phyloP scores from a whole-genome alignment of 345 rosid genomes.

The Hypericum perforatum region DNA sequence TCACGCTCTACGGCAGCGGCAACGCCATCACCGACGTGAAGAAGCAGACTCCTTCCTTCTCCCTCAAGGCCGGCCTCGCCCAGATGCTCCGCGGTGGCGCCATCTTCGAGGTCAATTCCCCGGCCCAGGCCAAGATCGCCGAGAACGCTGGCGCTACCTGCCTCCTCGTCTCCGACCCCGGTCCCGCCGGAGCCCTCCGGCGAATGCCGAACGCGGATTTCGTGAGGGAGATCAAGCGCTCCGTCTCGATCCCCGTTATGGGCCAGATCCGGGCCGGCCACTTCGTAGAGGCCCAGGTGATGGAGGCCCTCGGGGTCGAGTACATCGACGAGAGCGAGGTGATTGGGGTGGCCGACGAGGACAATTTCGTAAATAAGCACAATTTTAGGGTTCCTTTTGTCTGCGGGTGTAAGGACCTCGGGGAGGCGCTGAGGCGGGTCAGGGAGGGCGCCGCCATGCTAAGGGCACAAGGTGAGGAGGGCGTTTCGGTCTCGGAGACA shows the following conservation, averaged over 20 bases:
- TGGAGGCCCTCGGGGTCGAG: constrained; percentile 27
- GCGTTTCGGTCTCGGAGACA: constrained; percentile 21
- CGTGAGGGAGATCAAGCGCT: constrained; percentile 19
- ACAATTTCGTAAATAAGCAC: constrained; percentile 39
- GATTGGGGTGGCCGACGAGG: constrained; percentile 24
- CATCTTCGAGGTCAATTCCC: constrained; percentile 18
- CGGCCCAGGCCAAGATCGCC: constrained; percentile 18
- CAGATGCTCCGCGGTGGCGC: constrained; percentile 26
- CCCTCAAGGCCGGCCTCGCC: constrained; percentile 19
- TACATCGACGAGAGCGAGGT: constrained; percentile 29
- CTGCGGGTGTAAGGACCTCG: constrained; percentile 34
- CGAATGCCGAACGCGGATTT: constrained; percentile 20
- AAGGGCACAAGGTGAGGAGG: constrained; percentile 35
- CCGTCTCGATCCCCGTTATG: constrained; percentile 25
- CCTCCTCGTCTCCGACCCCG: constrained; percentile 12
- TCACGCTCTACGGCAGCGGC: constrained; percentile 15
- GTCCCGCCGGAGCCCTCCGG: background rate
- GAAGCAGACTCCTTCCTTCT: constrained; percentile 11
- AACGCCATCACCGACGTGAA: constrained; percentile 11
- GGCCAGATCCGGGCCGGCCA: constrained; percentile 27
- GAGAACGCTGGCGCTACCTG: constrained; percentile 26
- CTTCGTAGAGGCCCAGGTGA: constrained; percentile 32
- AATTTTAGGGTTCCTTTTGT: constrained; percentile 37
- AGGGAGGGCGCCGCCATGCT: constrained; percentile 45
- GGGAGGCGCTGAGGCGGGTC: constrained; percentile 40